A percentile compares a stretch with the other conserved stretches of the same genome.
Conservation (phyloP, 306 rosid species). For the Glycine latifolia region DNA sequence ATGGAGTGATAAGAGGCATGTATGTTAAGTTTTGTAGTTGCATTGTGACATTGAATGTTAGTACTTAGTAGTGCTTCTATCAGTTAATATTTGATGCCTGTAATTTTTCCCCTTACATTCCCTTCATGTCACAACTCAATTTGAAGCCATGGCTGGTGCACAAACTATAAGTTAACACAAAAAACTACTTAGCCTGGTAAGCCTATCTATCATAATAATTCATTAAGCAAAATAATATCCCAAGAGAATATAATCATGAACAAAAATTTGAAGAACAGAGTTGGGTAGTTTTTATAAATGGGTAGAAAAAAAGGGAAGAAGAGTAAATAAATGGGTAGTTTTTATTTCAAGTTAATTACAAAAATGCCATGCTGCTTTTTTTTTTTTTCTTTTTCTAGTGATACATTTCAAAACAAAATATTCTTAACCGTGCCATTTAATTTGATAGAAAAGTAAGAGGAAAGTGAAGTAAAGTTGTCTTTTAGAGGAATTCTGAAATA, state of each 20-base stretch:
- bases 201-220: neutral
- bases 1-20: conserved; percentile 14
- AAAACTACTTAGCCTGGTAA: neutral
- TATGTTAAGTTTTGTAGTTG: conserved; percentile 8
- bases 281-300: neutral
- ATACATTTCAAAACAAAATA: conserved; percentile 11
- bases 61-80: neutral
- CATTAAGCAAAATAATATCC: neutral
- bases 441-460: conserved; percentile 1
- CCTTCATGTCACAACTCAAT: neutral
- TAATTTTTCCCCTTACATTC: neutral
- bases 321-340: neutral
- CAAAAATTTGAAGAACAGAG: neutral
- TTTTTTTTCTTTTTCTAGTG: neutral
- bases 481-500: neutral
- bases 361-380: neutral
- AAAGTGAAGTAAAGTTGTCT: conserved; percentile 13
- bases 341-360: conserved; percentile 3
- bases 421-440: conserved; percentile 24
- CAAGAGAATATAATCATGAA: neutral
- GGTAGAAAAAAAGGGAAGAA: neutral
- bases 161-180: neutral
- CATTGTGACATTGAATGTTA: conserved; percentile 1
- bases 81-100: conserved; percentile 19
- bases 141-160: conserved; percentile 23